Evolutionary conservation across 805 yeast species (phyloP).

Genomic region (Kodamaea laetipori): DNA sequence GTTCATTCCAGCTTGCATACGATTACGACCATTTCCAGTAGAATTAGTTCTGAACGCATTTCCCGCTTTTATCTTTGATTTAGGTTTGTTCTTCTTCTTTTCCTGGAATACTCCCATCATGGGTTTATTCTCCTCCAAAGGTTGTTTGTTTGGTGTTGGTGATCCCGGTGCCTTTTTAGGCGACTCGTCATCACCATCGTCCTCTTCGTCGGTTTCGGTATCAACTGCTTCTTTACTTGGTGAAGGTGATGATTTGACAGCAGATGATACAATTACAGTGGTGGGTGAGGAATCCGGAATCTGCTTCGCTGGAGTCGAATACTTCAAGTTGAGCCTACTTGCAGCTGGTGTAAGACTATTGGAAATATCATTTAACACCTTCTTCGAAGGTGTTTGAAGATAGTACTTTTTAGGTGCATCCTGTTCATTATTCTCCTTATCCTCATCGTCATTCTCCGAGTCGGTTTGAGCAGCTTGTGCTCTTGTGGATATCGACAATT

Average conservation of each 20-base stretch:
- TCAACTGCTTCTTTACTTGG: constrained; percentile 1
- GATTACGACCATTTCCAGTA: constrained; percentile 6
- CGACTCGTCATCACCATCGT: constrained; percentile 4
- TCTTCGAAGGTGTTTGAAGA: constrained; percentile 39
- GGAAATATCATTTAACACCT: constrained; percentile 27
- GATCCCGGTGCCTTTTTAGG: constrained; percentile 8
- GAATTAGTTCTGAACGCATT: constrained; percentile 8
- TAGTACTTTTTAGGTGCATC: constrained; percentile 13
- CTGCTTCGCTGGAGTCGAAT: constrained; percentile 10
- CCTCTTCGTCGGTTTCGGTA: constrained; percentile 10
- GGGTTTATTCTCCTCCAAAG: constrained; percentile 9
- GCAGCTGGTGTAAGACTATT: constrained; percentile 23
- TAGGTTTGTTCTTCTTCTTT: constrained; percentile 7
- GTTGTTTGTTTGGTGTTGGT: constrained; percentile 10
- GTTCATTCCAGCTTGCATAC: constrained; percentile 43
- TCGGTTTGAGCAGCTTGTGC: constrained; percentile 14
- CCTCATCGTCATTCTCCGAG: constrained; percentile 19
- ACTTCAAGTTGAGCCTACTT: constrained; percentile 6
- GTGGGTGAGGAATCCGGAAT: constrained; percentile 41
- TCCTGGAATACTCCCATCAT: constrained; percentile 13
- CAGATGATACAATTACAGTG: constrained; percentile 36
- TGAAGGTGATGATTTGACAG: constrained; percentile 6
- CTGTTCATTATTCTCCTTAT: constrained; percentile 15
- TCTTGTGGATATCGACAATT: constrained; percentile 25
- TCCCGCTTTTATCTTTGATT: constrained; percentile 5